Evolutionary conservation across 257 asterid species (phyloP).

Genomic region (Nicotiana noctiflora): DNA sequence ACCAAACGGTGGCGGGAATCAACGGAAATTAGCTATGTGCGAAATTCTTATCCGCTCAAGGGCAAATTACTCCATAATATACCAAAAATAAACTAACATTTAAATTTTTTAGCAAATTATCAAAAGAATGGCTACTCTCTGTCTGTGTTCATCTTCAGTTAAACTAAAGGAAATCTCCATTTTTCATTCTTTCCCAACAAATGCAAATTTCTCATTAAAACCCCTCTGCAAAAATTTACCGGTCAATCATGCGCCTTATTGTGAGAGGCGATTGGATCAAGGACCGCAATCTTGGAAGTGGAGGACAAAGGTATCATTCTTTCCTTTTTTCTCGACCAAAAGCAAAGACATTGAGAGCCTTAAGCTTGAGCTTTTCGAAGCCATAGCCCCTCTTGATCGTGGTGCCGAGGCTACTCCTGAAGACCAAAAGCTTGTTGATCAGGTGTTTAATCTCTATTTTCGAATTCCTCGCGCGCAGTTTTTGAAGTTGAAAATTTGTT

Average conservation of each 20-base stretch:
- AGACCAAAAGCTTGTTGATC: constrained; percentile 43
- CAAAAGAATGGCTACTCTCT: constrained; percentile 25
- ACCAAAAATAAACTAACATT: not conserved
- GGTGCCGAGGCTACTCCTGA: constrained; percentile 53
- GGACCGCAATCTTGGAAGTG: constrained; percentile 21
- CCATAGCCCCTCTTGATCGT: constrained; percentile 52
- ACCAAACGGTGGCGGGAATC: too few species aligned
- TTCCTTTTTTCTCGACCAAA: constrained; percentile 25
- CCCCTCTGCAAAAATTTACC: not conserved
- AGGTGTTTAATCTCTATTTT: constrained; percentile 15
- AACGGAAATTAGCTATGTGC: too few species aligned
- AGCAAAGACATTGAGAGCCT: constrained; percentile 27
- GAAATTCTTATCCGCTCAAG: too few species aligned
- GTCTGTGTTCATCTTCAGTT: constrained; percentile 9
- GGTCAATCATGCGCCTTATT: not conserved
- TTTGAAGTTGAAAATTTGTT: not conserved
- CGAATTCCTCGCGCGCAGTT: not conserved
- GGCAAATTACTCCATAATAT: not conserved
- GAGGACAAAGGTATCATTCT: constrained; percentile 37
- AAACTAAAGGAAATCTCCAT: constrained; percentile 6
- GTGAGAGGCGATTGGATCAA: not conserved
- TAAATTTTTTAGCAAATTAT: not conserved
- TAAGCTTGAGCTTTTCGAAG: constrained; percentile 48
- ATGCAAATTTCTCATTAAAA: constrained; percentile 9
- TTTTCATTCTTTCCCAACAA: constrained; percentile 1